Base-by-base conservation (phyloP, 2,329 filamentous ascomycete species). In the Aspergillus udagawae region DNA sequence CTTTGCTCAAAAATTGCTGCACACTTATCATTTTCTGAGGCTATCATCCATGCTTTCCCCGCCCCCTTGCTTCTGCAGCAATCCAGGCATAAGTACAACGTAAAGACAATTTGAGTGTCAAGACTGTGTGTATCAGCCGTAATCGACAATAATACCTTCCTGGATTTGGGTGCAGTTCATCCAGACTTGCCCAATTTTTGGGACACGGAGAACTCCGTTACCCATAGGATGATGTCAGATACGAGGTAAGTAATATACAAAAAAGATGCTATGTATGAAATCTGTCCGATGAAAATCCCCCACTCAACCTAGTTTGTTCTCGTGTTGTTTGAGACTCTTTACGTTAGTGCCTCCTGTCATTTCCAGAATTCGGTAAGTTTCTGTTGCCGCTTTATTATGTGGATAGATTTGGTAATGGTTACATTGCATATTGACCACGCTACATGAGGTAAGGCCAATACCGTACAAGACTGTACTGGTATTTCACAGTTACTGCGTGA, bases 31-130 rank as follows among this genome's bases (percentile, higher is more conserved):
- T 38, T 49, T 56, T 52, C 49, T 56, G 38, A 35, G 25, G 32
- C 47, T 56, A 51, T 38, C 28, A 48, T 27, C 44, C 25, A 49
- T 47, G 20, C 12, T 42, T 47, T 28, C 41, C 41, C n/a, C 8
- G 29, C 29, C 52, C 44, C 55, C 50, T 60, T 57, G 50, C 48
- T 56, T 56, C 53, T 59, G 35, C 23, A 47, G 21, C 27, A 23
- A 17, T 23, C 14, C 21, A 23, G 42, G 21, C 21, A n/a, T n/a
- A 35, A 14, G 5, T 35, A 35, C 5, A 14, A 12, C 12, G 32
- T 35, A 17, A 35, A 17, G 28, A 10, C 12, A 35, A 5, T 17
- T 38, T 17, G 28, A 17, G 32, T 38, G 32, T 38, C 32, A 38
- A 38, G 32, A n/a, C 32, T 14, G 10, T 38, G 10, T 38, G 32